Conservation (phyloP, 352 stramenopile species). For the Globisporangium splendens region DNA sequence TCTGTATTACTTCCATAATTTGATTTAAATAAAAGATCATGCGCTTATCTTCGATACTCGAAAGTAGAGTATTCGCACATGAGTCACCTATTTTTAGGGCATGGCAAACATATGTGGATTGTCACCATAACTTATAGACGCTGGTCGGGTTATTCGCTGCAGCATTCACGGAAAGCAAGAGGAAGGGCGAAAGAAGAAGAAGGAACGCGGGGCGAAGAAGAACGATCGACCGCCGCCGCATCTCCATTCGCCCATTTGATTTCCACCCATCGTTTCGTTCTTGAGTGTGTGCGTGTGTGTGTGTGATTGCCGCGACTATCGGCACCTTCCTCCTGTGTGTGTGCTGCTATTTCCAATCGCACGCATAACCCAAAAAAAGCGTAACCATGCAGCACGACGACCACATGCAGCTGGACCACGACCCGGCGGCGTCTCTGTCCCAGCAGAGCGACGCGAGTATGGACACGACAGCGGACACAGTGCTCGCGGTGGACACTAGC, state of each 20-base stretch:
- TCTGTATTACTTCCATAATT: no score
- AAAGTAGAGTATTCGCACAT: no score
- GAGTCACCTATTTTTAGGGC: no score
- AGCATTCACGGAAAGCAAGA: background rate
- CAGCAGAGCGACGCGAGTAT: conserved; percentile 13
- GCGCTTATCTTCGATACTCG: no score
- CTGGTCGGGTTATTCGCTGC: background rate
- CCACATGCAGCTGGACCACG: background rate
- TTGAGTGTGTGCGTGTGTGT: background rate
- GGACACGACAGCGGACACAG: conserved; percentile 4
- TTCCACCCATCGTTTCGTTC: no score
- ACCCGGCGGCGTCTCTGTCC: background rate
- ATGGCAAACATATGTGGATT: no score
- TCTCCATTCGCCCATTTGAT: no score
- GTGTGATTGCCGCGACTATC: no score
- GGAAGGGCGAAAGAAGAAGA: background rate
- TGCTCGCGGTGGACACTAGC: background rate
- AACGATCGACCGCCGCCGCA: no score
- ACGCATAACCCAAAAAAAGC: no score
- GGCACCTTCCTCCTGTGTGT: background rate
- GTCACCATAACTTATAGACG: no score
- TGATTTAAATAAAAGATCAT: no score
- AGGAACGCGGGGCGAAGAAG: background rate
- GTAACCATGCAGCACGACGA: background rate
- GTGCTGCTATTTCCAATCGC: background rate